A percentile compares a stretch with the other conserved stretches of the same genome.
Conservation (phyloP, 1,139 yeast genomes). For the Suhomyces yuchorum region DNA sequence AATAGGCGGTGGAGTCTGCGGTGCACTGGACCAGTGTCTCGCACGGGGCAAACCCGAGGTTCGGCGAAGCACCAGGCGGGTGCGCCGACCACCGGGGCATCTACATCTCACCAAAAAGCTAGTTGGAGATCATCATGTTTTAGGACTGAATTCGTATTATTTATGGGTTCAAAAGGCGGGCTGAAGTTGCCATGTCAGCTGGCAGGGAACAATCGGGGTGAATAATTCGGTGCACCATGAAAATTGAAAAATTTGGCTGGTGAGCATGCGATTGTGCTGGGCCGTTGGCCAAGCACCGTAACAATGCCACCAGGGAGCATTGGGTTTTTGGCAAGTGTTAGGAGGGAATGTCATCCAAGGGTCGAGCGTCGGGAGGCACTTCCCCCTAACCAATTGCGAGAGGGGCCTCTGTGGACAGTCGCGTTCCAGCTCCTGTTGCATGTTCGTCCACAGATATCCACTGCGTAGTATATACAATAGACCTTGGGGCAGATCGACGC, state of each 20-base stretch:
- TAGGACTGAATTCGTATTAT: neutral
- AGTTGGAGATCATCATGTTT: conserved; percentile 3
- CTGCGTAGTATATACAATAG: neutral
- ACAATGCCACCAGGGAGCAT: too few relatives aligned
- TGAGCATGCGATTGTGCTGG: neutral
- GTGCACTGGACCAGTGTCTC: neutral
- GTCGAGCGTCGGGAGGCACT: too few relatives aligned
- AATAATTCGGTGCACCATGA: neutral
- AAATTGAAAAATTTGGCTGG: neutral
- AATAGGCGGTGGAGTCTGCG: neutral
- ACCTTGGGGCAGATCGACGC: neutral
- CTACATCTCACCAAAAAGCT: conserved; percentile 4
- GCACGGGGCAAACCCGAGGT: neutral
- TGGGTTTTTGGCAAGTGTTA: too few relatives aligned
- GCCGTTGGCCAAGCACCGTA: neutral
- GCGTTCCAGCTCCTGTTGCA: neutral
- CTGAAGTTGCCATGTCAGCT: neutral
- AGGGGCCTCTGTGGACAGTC: neutral
- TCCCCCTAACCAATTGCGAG: too few relatives aligned
- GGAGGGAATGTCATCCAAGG: too few relatives aligned
- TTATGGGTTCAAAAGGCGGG: neutral
- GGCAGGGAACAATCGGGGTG: neutral
- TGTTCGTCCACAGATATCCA: neutral
- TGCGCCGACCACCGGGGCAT: neutral
- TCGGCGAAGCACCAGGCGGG: neutral